Evolutionary conservation across 2,329 filamentous ascomycete species (phyloP).

Genomic region (Aspergillus quadricinctus): DNA sequence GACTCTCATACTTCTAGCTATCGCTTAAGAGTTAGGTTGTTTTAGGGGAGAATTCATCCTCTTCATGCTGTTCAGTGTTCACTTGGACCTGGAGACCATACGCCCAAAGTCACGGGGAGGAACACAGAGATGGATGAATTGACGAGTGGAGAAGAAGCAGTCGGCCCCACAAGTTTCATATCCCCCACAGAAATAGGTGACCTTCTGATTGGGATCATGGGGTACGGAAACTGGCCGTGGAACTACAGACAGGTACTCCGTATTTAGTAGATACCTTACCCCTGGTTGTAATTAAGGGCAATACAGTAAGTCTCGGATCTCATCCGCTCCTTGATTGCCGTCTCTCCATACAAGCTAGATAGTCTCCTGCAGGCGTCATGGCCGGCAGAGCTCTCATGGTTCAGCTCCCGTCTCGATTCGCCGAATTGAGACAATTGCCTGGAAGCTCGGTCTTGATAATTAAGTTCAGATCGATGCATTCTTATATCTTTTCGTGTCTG

Average conservation of each 20-base stretch:
- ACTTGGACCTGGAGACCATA: too few species aligned
- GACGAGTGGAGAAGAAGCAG: neutral
- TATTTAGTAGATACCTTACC: too few species aligned
- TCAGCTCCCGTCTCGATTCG: conserved; percentile 22
- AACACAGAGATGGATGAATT: too few species aligned
- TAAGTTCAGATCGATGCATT: neutral
- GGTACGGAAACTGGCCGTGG: too few species aligned
- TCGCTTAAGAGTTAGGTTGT: too few species aligned
- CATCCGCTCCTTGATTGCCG: conserved; percentile 1
- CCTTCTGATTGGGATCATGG: too few species aligned
- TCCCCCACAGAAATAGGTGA: too few species aligned
- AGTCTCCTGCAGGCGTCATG: conserved; percentile 1
- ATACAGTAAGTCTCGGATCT: neutral
- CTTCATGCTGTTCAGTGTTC: too few species aligned
- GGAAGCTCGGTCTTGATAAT: neutral
- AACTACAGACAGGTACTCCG: too few species aligned
- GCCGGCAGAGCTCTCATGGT: conserved; percentile 21
- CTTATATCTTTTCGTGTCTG: conserved; percentile 8
- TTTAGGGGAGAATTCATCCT: too few species aligned
- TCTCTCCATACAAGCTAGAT: neutral
- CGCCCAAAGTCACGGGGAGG: neutral
- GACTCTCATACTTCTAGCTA: too few species aligned
- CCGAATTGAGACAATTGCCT: conserved; percentile 7
- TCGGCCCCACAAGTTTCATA: too few species aligned
- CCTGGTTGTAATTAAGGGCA: neutral